phyloP scores from a whole-genome alignment of 1,284 basidiomycete genomes.

The Athelia sp. region DNA sequence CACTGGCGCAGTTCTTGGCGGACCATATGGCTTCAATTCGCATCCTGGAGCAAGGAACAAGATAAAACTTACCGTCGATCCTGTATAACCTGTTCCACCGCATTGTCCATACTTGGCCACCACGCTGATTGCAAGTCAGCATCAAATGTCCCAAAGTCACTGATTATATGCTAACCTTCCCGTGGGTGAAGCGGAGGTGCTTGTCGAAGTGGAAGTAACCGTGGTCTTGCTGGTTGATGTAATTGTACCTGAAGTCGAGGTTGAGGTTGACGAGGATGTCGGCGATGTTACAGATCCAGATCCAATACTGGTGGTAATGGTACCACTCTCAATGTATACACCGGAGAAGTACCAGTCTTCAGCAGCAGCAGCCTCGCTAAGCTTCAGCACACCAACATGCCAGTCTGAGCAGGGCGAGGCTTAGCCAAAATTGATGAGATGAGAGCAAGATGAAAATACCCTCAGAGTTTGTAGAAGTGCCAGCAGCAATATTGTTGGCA shows the following conservation, averaged over 20 bases:
- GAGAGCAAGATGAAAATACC: too few relatives aligned
- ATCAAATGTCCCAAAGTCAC: too few relatives aligned
- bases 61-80: background rate
- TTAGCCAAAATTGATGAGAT: too few relatives aligned
- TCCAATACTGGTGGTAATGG: slow-evolving; percentile 49
- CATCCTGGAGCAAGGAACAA: too few relatives aligned
- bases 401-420: slow-evolving; percentile 36
- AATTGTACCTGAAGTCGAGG: slow-evolving; percentile 14
- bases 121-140: too few relatives aligned
- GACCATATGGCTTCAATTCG: slow-evolving; percentile 44
- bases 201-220: slow-evolving; percentile 25
- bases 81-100: slow-evolving; percentile 30
- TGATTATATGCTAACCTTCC: too few relatives aligned
- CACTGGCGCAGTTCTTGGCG: slow-evolving; percentile 35
- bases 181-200: slow-evolving; percentile 34
- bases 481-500: slow-evolving; percentile 40
- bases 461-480: slow-evolving; percentile 50
- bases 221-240: slow-evolving; percentile 19
- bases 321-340: slow-evolving; percentile 53
- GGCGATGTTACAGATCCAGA: slow-evolving; percentile 24
- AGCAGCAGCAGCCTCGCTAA: slow-evolving; percentile 38
- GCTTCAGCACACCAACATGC: slow-evolving; percentile 58
- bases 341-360: slow-evolving; percentile 61
- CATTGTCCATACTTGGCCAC: slow-evolving; percentile 42
- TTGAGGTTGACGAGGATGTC: slow-evolving; percentile 13